These are phyloP conservation scores for Annona cherimola DNA, from an alignment of 164 flowering plant genomes.

Conservation along the genomic window DNA sequence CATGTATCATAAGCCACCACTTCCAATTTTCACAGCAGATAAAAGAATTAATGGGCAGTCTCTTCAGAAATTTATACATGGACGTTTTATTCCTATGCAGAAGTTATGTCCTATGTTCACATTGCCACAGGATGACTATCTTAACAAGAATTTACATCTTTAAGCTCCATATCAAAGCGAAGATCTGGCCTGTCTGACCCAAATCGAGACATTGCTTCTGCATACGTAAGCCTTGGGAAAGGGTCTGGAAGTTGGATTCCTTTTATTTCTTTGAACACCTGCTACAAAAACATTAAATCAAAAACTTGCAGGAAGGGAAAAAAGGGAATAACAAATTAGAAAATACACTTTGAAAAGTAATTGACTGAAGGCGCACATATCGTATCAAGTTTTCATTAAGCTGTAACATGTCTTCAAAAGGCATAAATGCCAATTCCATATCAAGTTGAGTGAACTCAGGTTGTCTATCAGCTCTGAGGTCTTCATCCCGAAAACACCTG, in stretches of 20 bases:
- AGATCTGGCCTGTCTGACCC: constrained; percentile 94
- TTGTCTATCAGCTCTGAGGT: constrained; percentile 89
- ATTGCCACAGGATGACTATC: neutral
- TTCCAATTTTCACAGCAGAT: neutral
- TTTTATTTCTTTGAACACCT: constrained; percentile 81
- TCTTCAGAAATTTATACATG: neutral
- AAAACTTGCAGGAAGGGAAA: neutral
- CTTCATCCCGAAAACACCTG: constrained; percentile 98
- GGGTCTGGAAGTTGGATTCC: constrained; percentile 80
- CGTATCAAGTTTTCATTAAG: constrained; percentile 93
- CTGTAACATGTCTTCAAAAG: constrained; percentile 79
- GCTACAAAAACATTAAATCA: constrained; percentile 10
- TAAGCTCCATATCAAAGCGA: constrained; percentile 81
- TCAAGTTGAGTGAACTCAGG: constrained; percentile 98
- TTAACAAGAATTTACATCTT: constrained; percentile 49
- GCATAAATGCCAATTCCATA: constrained; percentile 90
- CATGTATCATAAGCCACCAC: neutral
- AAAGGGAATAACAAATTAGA: neutral
- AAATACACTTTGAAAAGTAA: neutral
- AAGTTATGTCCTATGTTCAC: neutral
- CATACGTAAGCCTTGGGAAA: constrained; percentile 88
- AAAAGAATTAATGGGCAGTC: neutral
- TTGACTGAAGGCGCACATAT: constrained; percentile 40
- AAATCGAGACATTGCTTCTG: constrained; percentile 83
- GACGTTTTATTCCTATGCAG: neutral